Evolutionary conservation across 495 filamentous ascomycete genomes (phyloP).

Genomic region (Xylaria nigripes): DNA sequence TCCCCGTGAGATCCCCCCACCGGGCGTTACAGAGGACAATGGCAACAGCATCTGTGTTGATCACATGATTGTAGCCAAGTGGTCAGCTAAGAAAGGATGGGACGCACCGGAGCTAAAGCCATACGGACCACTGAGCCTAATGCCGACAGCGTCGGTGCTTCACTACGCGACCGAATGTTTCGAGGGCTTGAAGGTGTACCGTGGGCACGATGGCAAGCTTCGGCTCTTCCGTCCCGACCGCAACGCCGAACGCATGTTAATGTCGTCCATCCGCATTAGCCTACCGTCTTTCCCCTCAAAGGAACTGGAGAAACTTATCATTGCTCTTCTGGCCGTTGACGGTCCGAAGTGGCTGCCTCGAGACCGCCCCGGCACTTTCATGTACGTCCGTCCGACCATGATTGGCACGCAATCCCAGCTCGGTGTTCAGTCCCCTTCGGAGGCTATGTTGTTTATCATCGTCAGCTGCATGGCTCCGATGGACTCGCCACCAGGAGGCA

Average conservation of each 20-base stretch:
- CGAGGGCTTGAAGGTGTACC: conserved; percentile 83
- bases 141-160: conserved; percentile 75
- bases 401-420: conserved; percentile 74
- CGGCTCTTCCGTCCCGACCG: conserved; percentile 77
- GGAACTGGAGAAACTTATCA: conserved; percentile 68
- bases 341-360: conserved; percentile 74
- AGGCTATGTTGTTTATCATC: conserved; percentile 80
- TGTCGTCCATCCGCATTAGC: conserved; percentile 63
- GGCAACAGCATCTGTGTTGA: conserved; percentile 64
- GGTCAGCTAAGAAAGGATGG: conserved; percentile 66
- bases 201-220: conserved; percentile 70
- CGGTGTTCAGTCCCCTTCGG: conserved; percentile 71
- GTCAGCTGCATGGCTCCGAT: conserved; percentile 61
- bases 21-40: conserved; percentile 36
- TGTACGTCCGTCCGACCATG: conserved; percentile 75
- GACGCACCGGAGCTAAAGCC: conserved; percentile 67
- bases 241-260: conserved; percentile 68
- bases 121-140: conserved; percentile 70
- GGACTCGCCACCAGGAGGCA: conserved; percentile 47
- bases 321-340: conserved; percentile 59
- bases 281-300: conserved; percentile 65
- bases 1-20: conserved; percentile 59
- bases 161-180: conserved; percentile 93
- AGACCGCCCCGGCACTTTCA: conserved; percentile 53
- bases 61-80: conserved; percentile 77